These are phyloP conservation scores for Asterochloris sp. DNA, from an alignment of 139 green algal species.

Conservation along the genomic window DNA sequence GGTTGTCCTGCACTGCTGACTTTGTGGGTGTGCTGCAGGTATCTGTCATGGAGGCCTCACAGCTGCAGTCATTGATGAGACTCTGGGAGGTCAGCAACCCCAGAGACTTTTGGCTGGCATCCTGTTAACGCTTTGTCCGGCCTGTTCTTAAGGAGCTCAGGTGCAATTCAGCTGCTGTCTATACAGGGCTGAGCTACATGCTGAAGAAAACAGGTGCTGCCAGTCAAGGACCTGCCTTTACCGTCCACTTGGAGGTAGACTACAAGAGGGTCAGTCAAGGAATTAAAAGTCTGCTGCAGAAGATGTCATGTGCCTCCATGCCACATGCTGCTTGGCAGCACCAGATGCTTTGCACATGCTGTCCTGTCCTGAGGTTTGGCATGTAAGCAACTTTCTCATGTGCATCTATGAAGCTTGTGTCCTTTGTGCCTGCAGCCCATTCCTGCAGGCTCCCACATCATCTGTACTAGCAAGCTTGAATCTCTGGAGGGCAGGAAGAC, in stretches of 20 bases:
- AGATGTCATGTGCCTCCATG: not conserved
- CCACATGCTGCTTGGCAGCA: not conserved
- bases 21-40: not conserved
- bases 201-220: constrained; percentile 34
- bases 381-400: not conserved
- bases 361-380: not conserved
- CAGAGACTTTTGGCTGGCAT: no score
- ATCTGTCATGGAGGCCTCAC: constrained; percentile 16
- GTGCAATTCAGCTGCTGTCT: no score
- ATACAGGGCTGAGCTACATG: constrained; percentile 26
- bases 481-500: constrained; percentile 46
- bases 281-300: not conserved
- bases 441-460: constrained; percentile 22
- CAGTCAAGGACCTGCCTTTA: constrained; percentile 36
- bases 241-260: constrained; percentile 33
- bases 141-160: no score
- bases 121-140: no score
- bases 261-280: constrained; percentile 7
- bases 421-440: constrained; percentile 35
- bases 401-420: not conserved
- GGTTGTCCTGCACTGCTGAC: no score
- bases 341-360: not conserved
- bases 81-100: constrained; percentile 20
- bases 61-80: constrained; percentile 47
- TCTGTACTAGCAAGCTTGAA: constrained; percentile 32